Evolutionary conservation across 2,329 filamentous ascomycete species (phyloP).

Genomic region (Phialophora tarda): DNA sequence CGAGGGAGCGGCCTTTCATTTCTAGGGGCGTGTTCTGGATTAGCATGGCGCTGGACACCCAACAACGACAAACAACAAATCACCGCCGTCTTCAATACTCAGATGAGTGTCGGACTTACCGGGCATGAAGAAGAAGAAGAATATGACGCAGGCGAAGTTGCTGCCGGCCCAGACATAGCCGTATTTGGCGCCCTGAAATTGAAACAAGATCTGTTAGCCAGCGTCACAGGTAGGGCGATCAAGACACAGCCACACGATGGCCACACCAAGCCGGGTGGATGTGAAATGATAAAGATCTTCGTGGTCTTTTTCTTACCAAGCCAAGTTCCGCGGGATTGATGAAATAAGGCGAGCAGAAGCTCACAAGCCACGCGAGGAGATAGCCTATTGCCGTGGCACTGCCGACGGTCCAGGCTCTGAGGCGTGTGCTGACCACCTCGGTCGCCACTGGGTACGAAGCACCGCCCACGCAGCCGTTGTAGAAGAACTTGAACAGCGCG

Average conservation of each 20-base stretch:
- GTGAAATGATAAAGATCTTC: neutral
- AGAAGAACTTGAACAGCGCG: constrained; percentile 46
- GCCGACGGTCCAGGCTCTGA: constrained; percentile 47
- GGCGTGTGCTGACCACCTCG: constrained; percentile 41
- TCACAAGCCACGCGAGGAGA: constrained; percentile 46
- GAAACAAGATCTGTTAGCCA: no score
- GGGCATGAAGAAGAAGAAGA: constrained; percentile 44
- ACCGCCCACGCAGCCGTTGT: constrained; percentile 45
- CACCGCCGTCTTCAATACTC: neutral
- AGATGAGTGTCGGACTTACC: constrained; percentile 20
- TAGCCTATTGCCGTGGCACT: constrained; percentile 45
- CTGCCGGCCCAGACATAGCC: constrained; percentile 41
- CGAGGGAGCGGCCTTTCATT: constrained; percentile 47
- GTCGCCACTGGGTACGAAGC: constrained; percentile 44
- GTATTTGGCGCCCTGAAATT: constrained; percentile 38
- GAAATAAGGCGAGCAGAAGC: constrained; percentile 49
- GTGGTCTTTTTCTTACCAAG: constrained; percentile 40
- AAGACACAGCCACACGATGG: neutral
- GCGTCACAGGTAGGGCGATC: neutral
- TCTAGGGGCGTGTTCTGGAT: constrained; percentile 24
- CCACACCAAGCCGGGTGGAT: neutral
- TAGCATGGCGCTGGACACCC: neutral
- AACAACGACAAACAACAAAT: neutral
- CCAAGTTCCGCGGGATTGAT: constrained; percentile 48
- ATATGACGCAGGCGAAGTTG: constrained; percentile 29